Evolutionary conservation across 768 basidiomycete genomes (phyloP).

Genomic region (Boletus insuetus): DNA sequence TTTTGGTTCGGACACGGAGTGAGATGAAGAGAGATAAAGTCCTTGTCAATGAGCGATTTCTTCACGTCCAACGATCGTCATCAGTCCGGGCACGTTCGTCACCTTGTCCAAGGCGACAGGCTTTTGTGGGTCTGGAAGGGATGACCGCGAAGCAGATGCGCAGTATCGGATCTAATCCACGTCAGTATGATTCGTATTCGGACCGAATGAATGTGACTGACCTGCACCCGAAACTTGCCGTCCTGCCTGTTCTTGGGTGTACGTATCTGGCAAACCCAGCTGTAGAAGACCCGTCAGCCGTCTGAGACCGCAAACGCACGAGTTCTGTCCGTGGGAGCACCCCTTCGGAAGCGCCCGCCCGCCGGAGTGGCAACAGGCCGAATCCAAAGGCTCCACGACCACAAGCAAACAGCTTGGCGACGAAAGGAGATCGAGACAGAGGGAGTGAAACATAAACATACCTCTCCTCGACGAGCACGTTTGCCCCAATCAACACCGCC

Average conservation of each 20-base stretch:
- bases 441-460: constrained; percentile 43
- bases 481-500: constrained; percentile 49
- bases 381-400: background rate
- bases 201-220: constrained; percentile 29
- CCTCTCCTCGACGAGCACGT: constrained; percentile 68
- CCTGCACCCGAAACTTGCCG: constrained; percentile 59
- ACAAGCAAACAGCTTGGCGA: background rate
- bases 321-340: background rate
- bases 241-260: constrained; percentile 48
- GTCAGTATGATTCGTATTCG: background rate
- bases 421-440: background rate
- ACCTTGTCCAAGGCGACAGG: constrained; percentile 63
- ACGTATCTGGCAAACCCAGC: constrained; percentile 64
- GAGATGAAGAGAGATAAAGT: background rate
- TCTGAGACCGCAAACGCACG: background rate
- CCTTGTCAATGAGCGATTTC: constrained; percentile 18
- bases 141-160: constrained; percentile 56
- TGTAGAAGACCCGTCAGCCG: constrained; percentile 25
- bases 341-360: background rate
- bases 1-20: background rate
- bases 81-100: constrained; percentile 65
- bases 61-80: constrained; percentile 62
- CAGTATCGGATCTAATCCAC: constrained; percentile 54
- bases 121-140: constrained; percentile 50
- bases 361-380: background rate